Evolutionary conservation across 148 eudicot species (phyloP).

Genomic region (Gaultheria prostrata): DNA sequence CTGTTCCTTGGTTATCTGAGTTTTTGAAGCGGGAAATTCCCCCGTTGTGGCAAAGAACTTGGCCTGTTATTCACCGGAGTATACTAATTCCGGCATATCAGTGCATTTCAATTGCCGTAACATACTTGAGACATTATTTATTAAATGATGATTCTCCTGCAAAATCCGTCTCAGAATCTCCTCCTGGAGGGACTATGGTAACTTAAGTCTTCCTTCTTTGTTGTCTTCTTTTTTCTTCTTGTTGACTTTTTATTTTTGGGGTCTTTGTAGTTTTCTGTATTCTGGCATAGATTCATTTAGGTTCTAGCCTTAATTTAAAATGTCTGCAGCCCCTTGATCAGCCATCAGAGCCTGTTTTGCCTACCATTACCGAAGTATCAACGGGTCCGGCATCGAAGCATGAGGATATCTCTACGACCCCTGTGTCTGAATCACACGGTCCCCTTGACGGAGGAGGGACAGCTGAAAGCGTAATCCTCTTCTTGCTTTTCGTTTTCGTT

Average conservation of each 20-base stretch:
- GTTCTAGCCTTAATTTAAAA: neutral
- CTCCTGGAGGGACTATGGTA: neutral
- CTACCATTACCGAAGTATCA: neutral
- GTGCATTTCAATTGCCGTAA: neutral
- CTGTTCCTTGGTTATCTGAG: neutral
- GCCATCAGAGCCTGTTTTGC: neutral
- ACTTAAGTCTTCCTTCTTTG: neutral
- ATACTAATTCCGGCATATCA: neutral
- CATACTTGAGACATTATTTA: neutral
- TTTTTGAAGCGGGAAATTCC: neutral
- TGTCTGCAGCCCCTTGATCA: neutral
- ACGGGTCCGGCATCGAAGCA: neutral
- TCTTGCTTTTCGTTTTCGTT: neutral
- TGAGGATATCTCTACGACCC: neutral
- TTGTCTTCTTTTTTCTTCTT: neutral
- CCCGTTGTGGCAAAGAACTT: neutral
- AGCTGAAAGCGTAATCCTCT: neutral
- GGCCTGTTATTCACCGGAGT: neutral
- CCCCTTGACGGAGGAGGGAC: neutral
- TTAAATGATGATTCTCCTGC: neutral
- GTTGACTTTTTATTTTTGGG: neutral
- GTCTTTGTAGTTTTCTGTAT: neutral
- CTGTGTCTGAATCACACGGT: neutral
- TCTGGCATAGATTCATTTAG: neutral
- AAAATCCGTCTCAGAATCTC: neutral